A percentile compares a stretch with the other conserved stretches of the same genome.
Evolutionary conservation across 345 rosid genomes (phyloP).

Genomic region (Kandelia obovata): DNA sequence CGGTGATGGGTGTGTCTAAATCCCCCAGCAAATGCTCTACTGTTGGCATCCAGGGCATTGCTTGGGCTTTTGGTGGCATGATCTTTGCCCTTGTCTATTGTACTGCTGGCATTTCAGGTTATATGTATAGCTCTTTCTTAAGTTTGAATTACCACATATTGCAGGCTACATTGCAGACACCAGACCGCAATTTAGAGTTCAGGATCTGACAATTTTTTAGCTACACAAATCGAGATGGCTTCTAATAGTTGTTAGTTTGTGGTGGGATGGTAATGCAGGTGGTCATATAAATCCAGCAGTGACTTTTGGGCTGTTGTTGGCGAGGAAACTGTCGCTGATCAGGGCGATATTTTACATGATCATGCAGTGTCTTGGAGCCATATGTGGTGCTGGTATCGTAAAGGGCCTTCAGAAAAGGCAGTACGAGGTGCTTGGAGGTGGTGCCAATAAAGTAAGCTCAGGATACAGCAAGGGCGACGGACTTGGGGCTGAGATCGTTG

Average conservation of each 20-base stretch:
- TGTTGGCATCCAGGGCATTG: slow-evolving; percentile 19
- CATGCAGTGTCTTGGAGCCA: slow-evolving; percentile 23
- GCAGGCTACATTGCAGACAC: background rate
- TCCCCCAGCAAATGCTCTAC: slow-evolving; percentile 17
- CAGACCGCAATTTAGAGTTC: too few relatives aligned
- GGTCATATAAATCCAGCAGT: slow-evolving; percentile 25
- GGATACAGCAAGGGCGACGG: slow-evolving; percentile 14
- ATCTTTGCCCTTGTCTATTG: slow-evolving; percentile 23
- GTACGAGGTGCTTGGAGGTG: slow-evolving; percentile 19
- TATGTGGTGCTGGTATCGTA: slow-evolving; percentile 20
- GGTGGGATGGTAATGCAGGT: slow-evolving; percentile 9
- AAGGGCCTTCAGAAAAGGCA: slow-evolving; percentile 4
- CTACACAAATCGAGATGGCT: background rate
- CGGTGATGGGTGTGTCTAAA: slow-evolving; percentile 20
- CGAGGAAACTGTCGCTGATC: slow-evolving; percentile 20
- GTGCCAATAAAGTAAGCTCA: slow-evolving; percentile 12
- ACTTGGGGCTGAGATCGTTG: slow-evolving; percentile 21
- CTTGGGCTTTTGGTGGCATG: slow-evolving; percentile 26
- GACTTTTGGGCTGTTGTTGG: slow-evolving; percentile 20
- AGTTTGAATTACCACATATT: background rate
- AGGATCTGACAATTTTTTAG: too few relatives aligned
- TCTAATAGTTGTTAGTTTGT: background rate
- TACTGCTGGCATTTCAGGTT: slow-evolving; percentile 27
- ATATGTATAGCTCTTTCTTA: background rate
- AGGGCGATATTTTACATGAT: slow-evolving; percentile 23